phyloP scores from a whole-genome alignment of 805 yeast genomes.

The Wickerhamomyces kurtzmanii region DNA sequence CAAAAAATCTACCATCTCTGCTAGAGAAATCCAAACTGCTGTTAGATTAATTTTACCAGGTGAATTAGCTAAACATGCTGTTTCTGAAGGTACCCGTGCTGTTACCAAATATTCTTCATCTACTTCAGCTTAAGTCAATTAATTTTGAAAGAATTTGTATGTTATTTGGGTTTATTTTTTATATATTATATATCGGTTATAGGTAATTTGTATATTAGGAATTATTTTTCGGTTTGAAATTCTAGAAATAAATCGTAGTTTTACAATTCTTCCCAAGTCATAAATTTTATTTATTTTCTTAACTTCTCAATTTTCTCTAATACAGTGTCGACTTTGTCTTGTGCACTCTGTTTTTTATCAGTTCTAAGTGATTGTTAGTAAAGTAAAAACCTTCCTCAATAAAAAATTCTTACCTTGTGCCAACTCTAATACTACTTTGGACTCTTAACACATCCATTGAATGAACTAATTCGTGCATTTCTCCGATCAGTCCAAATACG shows the following conservation, averaged over 20 bases:
- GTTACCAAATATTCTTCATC: conserved; percentile 89
- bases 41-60: conserved; percentile 97
- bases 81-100: conserved; percentile 97
- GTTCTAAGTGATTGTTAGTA: conserved; percentile 38
- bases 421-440: conserved; percentile 81
- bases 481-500: conserved; percentile 72
- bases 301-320: conserved; percentile 34
- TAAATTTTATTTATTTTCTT: too few relatives aligned
- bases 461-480: conserved; percentile 66
- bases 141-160: too few relatives aligned
- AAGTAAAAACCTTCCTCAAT: conserved; percentile 1
- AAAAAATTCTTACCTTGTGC: too few relatives aligned
- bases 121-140: conserved; percentile 25
- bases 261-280: too few relatives aligned
- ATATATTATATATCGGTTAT: too few relatives aligned
- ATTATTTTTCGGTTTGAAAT: too few relatives aligned
- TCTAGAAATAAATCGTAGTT: too few relatives aligned
- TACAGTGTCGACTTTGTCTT: conserved; percentile 63
- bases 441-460: conserved; percentile 64
- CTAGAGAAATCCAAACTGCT: conserved; percentile 98
- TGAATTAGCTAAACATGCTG: conserved; percentile 98
- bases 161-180: too few relatives aligned
- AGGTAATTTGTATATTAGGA: too few relatives aligned
- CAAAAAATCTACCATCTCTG: conserved; percentile 95
- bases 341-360: conserved; percentile 64